Percentiles rank a stretch among this genome's conserved stretches.
phyloP scores from a whole-genome alignment of 441 rosid species.

The Croton setiger region DNA sequence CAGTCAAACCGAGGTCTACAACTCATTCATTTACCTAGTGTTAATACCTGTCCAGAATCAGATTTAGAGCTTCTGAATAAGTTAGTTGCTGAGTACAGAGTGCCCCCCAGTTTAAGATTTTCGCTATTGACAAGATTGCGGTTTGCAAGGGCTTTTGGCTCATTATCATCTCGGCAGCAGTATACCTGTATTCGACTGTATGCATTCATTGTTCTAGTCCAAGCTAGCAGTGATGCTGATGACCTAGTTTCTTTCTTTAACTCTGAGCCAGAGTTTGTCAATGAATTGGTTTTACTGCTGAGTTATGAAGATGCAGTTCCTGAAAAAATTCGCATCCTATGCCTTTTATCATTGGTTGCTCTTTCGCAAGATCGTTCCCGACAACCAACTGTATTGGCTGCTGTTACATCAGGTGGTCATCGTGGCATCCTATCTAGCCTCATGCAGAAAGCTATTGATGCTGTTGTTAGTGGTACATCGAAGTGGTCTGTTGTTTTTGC shows the following conservation, averaged over 20 bases:
- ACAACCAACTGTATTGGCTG: constrained; percentile 74
- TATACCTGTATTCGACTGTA: constrained; percentile 88
- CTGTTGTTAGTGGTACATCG: constrained; percentile 62
- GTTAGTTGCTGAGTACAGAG: constrained; percentile 68
- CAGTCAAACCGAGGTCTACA: constrained; percentile 59
- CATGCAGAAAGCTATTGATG: constrained; percentile 89
- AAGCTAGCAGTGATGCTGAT: constrained; percentile 79
- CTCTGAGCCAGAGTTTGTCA: constrained; percentile 93
- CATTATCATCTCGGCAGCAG: constrained; percentile 72
- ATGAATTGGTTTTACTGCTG: constrained; percentile 77
- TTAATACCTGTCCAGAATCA: constrained; percentile 46
- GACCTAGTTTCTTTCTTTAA: constrained; percentile 80
- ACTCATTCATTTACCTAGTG: constrained; percentile 69
- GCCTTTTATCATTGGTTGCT: constrained; percentile 83
- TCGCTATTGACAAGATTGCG: constrained; percentile 80
- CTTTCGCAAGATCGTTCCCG: constrained; percentile 94
- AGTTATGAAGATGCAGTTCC: constrained; percentile 85
- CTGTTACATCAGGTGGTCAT: constrained; percentile 92
- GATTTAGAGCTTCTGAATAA: constrained; percentile 82
- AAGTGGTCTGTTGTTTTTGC: constrained; percentile 86
- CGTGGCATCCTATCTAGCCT: constrained; percentile 91
- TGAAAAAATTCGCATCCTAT: constrained; percentile 74
- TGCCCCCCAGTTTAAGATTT: constrained; percentile 82
- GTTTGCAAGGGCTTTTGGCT: constrained; percentile 87
- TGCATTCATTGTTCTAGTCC: constrained; percentile 92